A percentile compares a stretch with the other conserved stretches of the same genome.
These are phyloP conservation scores for Botryotinia calthae DNA, from an alignment of 2,329 filamentous ascomycete genomes.

Conservation along the genomic window DNA sequence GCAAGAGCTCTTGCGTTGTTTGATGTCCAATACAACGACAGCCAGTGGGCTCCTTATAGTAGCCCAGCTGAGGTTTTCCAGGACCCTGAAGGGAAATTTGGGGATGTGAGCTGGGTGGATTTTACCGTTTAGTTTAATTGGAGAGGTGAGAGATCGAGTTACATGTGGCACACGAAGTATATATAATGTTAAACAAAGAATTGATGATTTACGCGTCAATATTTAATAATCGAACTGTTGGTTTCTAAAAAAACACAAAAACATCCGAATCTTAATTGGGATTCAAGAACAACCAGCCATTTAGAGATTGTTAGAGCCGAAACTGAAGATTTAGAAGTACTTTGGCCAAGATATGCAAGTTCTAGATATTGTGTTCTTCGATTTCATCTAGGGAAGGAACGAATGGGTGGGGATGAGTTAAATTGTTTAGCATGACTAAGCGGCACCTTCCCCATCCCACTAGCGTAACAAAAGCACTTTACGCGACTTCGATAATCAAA, in stretches of 20 bases:
- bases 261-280: background rate
- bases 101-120: constrained; percentile 33
- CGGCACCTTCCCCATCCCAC: background rate
- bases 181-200: background rate
- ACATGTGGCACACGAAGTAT: background rate
- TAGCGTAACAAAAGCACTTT: background rate
- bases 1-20: constrained; percentile 38
- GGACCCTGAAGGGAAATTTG: constrained; percentile 27
- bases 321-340: background rate
- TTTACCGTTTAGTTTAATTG: constrained; percentile 21
- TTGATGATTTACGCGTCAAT: background rate
- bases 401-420: no score
- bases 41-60: constrained; percentile 25
- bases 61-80: constrained; percentile 30
- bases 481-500: constrained; percentile 12
- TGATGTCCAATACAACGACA: constrained; percentile 27
- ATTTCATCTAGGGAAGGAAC: no score
- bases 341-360: background rate
- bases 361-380: background rate
- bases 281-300: background rate
- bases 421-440: background rate
- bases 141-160: background rate
- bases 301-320: background rate
- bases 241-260: background rate
- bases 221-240: background rate